Conservation (phyloP, 2,329 filamentous ascomycete genomes). For the Aspergillus brasiliensis region DNA sequence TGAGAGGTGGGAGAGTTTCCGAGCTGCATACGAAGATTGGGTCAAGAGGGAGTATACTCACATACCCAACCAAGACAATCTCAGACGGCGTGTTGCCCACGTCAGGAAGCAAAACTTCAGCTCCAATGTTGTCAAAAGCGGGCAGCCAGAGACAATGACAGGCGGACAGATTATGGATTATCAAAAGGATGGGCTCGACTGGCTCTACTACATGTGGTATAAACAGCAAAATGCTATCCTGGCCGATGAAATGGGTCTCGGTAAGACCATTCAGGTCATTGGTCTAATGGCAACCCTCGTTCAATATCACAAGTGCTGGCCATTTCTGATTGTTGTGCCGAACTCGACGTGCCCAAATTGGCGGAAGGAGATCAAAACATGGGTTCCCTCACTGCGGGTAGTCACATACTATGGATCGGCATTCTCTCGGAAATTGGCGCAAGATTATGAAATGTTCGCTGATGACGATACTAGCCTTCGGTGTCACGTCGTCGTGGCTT, state of each 20-base stretch:
- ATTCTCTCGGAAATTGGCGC: conserved; percentile 72
- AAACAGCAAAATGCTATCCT: conserved; percentile 81
- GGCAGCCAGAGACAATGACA: conserved; percentile 72
- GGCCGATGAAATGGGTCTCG: conserved; percentile 96
- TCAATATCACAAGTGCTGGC: conserved; percentile 74
- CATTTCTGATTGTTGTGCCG: conserved; percentile 89
- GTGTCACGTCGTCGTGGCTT: conserved; percentile 91
- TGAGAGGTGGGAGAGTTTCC: conserved; percentile 76
- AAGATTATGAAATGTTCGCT: conserved; percentile 84
- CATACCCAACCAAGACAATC: conserved; percentile 53
- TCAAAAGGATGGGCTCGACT: conserved; percentile 90
- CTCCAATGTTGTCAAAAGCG: conserved; percentile 64
- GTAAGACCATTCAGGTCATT: conserved; percentile 94
- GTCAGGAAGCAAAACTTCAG: conserved; percentile 69
- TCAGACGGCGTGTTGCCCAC: conserved; percentile 69
- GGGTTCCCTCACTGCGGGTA: conserved; percentile 81
- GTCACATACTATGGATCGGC: conserved; percentile 89
- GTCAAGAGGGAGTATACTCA: conserved; percentile 76
- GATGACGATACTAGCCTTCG: conserved; percentile 64
- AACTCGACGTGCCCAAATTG: conserved; percentile 98
- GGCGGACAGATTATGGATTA: conserved; percentile 89
- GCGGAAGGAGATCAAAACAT: conserved; percentile 93
- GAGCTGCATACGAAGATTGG: conserved; percentile 82
- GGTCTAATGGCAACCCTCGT: conserved; percentile 75
- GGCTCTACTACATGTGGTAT: conserved; percentile 90